Evolutionary conservation across 2,329 filamentous ascomycete genomes (phyloP).

Genomic region (Aureobasidium sp.): DNA sequence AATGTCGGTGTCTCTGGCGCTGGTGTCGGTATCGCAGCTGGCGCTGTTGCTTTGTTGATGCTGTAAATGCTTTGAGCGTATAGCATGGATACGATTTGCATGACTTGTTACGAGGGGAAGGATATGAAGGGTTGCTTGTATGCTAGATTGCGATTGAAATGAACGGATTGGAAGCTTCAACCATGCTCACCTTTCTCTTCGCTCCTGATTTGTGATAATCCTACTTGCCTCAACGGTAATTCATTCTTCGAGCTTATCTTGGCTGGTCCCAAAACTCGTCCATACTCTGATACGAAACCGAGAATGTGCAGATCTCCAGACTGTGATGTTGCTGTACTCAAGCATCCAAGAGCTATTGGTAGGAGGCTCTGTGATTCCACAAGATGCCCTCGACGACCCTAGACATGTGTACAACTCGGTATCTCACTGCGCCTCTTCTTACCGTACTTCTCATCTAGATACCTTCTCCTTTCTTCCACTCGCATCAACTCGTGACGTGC

Average conservation of each 20-base stretch:
- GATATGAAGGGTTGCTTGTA: not conserved
- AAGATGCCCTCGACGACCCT: not conserved
- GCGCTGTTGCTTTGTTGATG: conserved; percentile 26
- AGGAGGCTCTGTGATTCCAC: too few relatives aligned
- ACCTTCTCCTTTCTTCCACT: not conserved
- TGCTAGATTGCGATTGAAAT: not conserved
- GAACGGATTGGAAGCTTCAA: not conserved
- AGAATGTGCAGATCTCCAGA: too few relatives aligned
- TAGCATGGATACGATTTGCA: not conserved
- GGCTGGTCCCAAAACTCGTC: too few relatives aligned
- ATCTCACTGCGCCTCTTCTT: not conserved
- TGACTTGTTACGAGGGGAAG: not conserved
- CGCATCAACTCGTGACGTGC: not conserved
- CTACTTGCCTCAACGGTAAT: not conserved
- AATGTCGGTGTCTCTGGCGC: conserved; percentile 23
- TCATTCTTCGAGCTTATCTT: not conserved
- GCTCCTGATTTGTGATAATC: not conserved
- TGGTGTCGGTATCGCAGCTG: conserved; percentile 26
- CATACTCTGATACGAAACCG: too few relatives aligned
- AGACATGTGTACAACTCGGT: not conserved
- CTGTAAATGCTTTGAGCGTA: conserved; percentile 19
- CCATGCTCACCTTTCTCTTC: not conserved
- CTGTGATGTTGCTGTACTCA: too few relatives aligned
- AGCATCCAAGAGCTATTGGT: too few relatives aligned
- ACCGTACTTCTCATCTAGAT: not conserved